Evolutionary conservation across 176 grass and related monocot genomes (phyloP), one percentile per base, ranked within the genome.

Genomic region (Carex parvula): DNA sequence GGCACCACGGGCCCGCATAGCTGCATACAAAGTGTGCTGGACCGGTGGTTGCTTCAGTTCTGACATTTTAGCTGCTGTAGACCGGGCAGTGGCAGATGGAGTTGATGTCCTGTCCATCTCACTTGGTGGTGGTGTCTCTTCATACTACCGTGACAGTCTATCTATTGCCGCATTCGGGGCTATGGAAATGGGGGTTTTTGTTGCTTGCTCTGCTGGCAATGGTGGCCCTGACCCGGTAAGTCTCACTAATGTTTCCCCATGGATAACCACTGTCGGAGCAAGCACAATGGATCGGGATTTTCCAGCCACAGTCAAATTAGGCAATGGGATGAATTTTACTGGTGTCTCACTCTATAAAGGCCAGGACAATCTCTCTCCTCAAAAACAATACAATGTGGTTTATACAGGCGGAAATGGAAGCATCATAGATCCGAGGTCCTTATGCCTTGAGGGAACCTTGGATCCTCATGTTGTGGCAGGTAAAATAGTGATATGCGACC

Each of bases 21-120:
- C 97, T 3, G 91, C 87, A 2, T 99, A 99, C 88, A 99, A 99
- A 88, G 97, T 99, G 70, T 99, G 97, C 91, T 99, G 97, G 97
- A 77, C 84, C 13, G 91, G 97, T 39, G 97, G 93, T 10, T 99
- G 97, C 93, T 96, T 99, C 88, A 99, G 93, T 91, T 99, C 97
- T 75, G 97, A 99, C 88, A 99, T 99, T 79, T 87, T 99, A 66
- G 97, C 93, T 3, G 97, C 97, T n/a, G 97, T 96, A 50, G 93
- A 96, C 18, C 88, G 91, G 12, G 97, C 93, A 17, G 97, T 99
- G 65, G 81, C 97, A 30, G 97, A 99, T 82, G 97, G 97, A 42
- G 97, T 96, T 70, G 90, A 99, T 84, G 90, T 99, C 66, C 89
- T 99, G 85, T 99, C 97, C 88, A 94, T 99, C 88, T 99, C 97